These are phyloP conservation scores for Gelatoporia subvermispora DNA, from an alignment of 768 basidiomycete species.

Conservation along the genomic window DNA sequence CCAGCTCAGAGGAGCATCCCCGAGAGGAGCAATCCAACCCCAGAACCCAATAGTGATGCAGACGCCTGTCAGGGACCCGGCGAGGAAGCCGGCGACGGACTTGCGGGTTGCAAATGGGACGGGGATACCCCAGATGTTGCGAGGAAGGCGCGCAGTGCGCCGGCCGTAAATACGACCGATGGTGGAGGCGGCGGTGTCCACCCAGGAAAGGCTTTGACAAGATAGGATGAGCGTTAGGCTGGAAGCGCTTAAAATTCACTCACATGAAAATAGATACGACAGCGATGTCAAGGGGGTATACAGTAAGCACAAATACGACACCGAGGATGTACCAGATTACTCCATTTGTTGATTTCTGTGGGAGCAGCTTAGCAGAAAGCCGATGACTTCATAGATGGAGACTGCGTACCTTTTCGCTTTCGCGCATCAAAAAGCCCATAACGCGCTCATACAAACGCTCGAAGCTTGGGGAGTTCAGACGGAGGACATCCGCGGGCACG, in stretches of 20 bases:
- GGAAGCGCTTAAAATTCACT: slow-evolving; percentile 25
- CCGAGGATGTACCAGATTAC: slow-evolving; percentile 91
- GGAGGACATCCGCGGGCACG: slow-evolving; percentile 68
- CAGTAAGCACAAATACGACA: slow-evolving; percentile 66
- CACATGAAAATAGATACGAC: slow-evolving; percentile 88
- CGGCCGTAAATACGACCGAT: slow-evolving; percentile 81
- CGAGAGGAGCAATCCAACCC: slow-evolving; percentile 51
- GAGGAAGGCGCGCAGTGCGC: slow-evolving; percentile 59
- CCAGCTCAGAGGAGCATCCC: slow-evolving; percentile 45
- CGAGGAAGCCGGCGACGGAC: slow-evolving; percentile 79
- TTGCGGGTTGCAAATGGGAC: slow-evolving; percentile 79
- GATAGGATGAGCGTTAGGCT: not conserved
- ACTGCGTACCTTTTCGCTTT: slow-evolving; percentile 66
- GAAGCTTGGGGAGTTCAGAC: slow-evolving; percentile 61
- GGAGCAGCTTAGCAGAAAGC: not conserved
- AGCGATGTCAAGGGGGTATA: slow-evolving; percentile 83
- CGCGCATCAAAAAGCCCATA: slow-evolving; percentile 85
- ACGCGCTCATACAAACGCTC: slow-evolving; percentile 64
- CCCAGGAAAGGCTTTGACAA: slow-evolving; percentile 79
- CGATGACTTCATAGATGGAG: not conserved
- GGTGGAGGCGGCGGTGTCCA: slow-evolving; percentile 91
- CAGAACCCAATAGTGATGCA: slow-evolving; percentile 68
- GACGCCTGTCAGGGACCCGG: slow-evolving; percentile 70
- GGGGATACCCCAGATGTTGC: slow-evolving; percentile 30
- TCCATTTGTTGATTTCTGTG: slow-evolving; percentile 70